A percentile compares a stretch with the other conserved stretches of the same genome.
Conservation (phyloP, 2,329 filamentous ascomycete genomes). For the Calonectria hongkongensis region DNA sequence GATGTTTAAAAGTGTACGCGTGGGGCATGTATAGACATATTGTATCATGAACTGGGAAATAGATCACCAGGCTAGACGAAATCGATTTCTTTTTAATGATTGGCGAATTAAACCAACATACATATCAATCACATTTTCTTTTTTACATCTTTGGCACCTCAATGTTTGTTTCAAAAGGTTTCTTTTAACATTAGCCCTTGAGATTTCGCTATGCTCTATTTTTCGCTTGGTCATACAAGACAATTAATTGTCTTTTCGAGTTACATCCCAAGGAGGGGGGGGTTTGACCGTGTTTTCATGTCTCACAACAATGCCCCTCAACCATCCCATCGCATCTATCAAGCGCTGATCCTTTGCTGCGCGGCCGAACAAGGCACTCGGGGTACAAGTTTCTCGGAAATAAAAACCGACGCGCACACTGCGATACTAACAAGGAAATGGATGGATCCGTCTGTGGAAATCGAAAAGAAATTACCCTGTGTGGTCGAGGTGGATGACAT, state of each 20-base stretch:
- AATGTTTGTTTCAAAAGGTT: background rate
- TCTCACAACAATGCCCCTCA: constrained; percentile 11
- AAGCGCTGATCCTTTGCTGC: constrained; percentile 11
- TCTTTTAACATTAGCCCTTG: constrained; percentile 29
- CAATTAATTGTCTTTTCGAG: constrained; percentile 21
- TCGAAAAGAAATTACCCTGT: background rate
- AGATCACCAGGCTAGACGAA: constrained; percentile 25
- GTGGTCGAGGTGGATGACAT: background rate
- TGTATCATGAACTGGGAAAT: constrained; percentile 31
- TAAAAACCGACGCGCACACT: constrained; percentile 16
- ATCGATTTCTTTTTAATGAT: constrained; percentile 25
- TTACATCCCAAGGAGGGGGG: constrained; percentile 36
- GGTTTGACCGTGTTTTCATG: constrained; percentile 12
- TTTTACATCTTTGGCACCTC: background rate
- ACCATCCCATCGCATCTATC: constrained; percentile 15
- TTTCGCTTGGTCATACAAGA: constrained; percentile 32
- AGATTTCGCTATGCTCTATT: constrained; percentile 46
- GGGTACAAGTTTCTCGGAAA: constrained; percentile 2
- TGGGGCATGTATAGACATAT: constrained; percentile 32
- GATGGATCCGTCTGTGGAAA: background rate
- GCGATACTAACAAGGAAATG: background rate
- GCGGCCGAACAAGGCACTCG: background rate
- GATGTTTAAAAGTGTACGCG: background rate
- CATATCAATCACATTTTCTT: background rate
- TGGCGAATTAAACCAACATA: background rate